Percentiles rank a stretch among this genome's conserved stretches.
These are phyloP conservation scores for Actinomortierella wolfii DNA, from an alignment of 371 early-diverging fungal species.

Conservation along the genomic window DNA sequence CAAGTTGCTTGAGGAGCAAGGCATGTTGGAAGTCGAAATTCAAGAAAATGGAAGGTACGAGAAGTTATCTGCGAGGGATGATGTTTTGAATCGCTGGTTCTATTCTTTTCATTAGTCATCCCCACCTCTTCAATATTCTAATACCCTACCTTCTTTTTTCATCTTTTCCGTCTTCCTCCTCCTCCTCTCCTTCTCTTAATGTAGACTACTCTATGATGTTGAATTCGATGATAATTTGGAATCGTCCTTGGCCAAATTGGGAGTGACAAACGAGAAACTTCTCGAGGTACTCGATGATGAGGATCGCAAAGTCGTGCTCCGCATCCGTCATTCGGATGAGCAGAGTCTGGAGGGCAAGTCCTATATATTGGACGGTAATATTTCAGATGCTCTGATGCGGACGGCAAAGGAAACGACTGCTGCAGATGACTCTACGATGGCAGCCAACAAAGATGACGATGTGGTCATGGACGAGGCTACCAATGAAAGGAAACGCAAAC, in stretches of 20 bases:
- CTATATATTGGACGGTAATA: constrained; percentile 25
- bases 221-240: constrained; percentile 88
- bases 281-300: constrained; percentile 61
- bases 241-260: constrained; percentile 60
- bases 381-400: constrained; percentile 22
- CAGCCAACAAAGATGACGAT: background rate
- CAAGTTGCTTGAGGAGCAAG: constrained; percentile 42
- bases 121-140: background rate
- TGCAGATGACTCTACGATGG: constrained; percentile 6
- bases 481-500: constrained; percentile 2
- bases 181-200: background rate
- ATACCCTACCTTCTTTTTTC: background rate
- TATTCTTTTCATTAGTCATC: background rate
- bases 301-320: constrained; percentile 32
- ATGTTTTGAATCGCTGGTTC: background rate
- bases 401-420: constrained; percentile 4
- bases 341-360: constrained; percentile 7
- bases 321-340: background rate
- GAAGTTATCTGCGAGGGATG: background rate
- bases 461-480: background rate
- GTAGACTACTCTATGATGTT: constrained; percentile 72
- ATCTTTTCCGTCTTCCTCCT: background rate
- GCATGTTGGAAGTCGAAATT: constrained; percentile 53
- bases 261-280: constrained; percentile 61
- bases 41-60: constrained; percentile 65